Evolutionary conservation across 2,329 filamentous ascomycete species (phyloP), one percentile per base, ranked within the genome.

Genomic region (Ceratocystis papillata): DNA sequence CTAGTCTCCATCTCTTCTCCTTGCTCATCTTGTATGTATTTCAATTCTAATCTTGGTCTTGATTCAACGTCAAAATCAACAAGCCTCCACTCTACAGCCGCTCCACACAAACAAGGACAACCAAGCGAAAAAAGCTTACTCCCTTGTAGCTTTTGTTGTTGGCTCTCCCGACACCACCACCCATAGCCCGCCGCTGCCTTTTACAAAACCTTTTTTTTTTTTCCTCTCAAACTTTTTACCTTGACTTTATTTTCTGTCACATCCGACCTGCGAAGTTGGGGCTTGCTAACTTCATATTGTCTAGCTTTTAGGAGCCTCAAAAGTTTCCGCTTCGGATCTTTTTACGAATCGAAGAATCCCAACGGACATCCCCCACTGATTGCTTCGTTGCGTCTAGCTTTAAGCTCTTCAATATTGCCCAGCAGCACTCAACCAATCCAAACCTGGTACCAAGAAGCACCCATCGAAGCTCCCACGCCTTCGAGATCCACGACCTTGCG

Each of bases 351-450:
- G 63, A 46, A 59, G 50, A 67, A 63, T 65, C 53, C 28, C 64
- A 65, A 64, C 67, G 67, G 67, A 68, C 63, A 63, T 64, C 53
- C 41, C 67, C 67, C 67, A 65, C 53, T 44, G 62, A 62, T 65
- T 68, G 46, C 45, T 68, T 64, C 67, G 67, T 66, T 61, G 37
- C 55, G 50, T 57, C 53, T 41, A 33, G 57, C 45, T 66, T 41
- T 64, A 45, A 65, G 63, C 61, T 60, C 65, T 45, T 22, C 61
- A 44, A 44, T 45, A 48, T 15, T 41, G 20, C 20, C 15, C 48
- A 53, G 48, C 20, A 53, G n/a, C 55, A 30, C 63, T 66, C 67
- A 65, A 66, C 63, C 60, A 55, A 63, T 62, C 44, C 59, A 12
- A 65, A 62, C 55, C 48, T 30, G 17, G 44, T 41, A 53, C 44